Evolutionary conservation across 768 basidiomycete genomes (phyloP).

Genomic region (Amanita brunnescens): DNA sequence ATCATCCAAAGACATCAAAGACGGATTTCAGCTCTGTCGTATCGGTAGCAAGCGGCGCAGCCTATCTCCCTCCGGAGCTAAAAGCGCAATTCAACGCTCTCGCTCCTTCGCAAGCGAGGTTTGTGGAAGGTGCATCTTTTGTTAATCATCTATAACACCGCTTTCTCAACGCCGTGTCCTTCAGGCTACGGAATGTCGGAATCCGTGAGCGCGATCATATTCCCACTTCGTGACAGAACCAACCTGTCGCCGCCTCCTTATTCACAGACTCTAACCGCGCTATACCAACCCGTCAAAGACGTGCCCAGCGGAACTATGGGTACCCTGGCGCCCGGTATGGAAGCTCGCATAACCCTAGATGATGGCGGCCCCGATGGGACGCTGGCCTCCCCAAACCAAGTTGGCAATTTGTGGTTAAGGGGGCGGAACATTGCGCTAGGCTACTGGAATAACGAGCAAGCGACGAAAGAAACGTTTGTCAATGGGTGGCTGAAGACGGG

Average conservation of each 20-base stretch:
- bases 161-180: neutral
- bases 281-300: conserved; percentile 36
- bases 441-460: conserved; percentile 65
- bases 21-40: conserved; percentile 46
- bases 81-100: conserved; percentile 29
- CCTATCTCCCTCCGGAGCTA: conserved; percentile 56
- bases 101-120: conserved; percentile 22
- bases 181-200: conserved; percentile 70
- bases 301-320: conserved; percentile 44
- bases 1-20: conserved; percentile 39
- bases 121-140: conserved; percentile 38
- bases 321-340: conserved; percentile 52
- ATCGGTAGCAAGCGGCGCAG: conserved; percentile 44
- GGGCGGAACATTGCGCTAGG: conserved; percentile 52
- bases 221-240: neutral
- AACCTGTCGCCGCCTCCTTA: neutral
- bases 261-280: conserved; percentile 45
- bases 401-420: conserved; percentile 57
- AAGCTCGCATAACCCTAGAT: conserved; percentile 52
- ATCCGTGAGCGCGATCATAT: conserved; percentile 31
- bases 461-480: conserved; percentile 57
- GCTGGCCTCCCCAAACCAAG: conserved; percentile 43
- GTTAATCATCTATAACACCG: neutral
- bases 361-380: conserved; percentile 32
- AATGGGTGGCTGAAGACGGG: conserved; percentile 73